Percentiles rank a stretch among this genome's conserved stretches.
phyloP scores from a whole-genome alignment of 2,329 filamentous ascomycete genomes.

The Colletotrichum chlorophyti region DNA sequence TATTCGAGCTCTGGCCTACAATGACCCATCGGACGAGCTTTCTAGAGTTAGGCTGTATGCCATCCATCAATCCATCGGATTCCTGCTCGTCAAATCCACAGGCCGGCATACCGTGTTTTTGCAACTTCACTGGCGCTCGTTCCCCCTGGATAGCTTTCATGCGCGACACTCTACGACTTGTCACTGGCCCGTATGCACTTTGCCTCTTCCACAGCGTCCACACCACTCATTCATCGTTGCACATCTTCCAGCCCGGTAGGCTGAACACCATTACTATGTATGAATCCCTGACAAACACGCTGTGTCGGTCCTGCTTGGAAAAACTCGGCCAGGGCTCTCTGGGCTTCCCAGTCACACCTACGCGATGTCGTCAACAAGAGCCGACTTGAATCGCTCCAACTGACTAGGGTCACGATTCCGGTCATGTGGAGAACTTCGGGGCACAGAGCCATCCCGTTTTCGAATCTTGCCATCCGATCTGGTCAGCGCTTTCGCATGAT shows the following conservation, averaged over 20 bases:
- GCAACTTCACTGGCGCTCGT: slow-evolving; percentile 2
- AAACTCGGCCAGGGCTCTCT: not conserved
- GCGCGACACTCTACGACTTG: not conserved
- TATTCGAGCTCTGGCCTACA: not conserved
- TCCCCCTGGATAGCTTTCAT: slow-evolving; percentile 11
- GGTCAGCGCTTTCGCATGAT: slow-evolving; percentile 1
- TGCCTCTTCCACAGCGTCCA: not conserved
- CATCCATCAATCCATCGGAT: not conserved
- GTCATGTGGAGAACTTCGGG: slow-evolving; percentile 17
- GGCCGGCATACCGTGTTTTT: not conserved
- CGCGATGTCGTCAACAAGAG: slow-evolving; percentile 11
- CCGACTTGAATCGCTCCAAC: slow-evolving; percentile 19
- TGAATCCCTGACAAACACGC: not conserved
- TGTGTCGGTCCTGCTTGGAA: not conserved
- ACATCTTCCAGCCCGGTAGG: not conserved
- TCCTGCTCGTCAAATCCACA: slow-evolving; percentile 1
- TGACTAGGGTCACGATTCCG: slow-evolving; percentile 15
- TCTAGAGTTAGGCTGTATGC: not conserved
- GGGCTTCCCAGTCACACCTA: slow-evolving; percentile 7
- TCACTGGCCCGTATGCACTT: slow-evolving; percentile 5
- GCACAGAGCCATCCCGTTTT: slow-evolving; percentile 9
- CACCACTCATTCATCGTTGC: not conserved
- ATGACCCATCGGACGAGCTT: slow-evolving; percentile 10
- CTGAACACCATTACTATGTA: not conserved
- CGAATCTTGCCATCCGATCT: slow-evolving; percentile 22